phyloP scores from a whole-genome alignment of 805 yeast species.

The Phaffomyces opuntiae region DNA sequence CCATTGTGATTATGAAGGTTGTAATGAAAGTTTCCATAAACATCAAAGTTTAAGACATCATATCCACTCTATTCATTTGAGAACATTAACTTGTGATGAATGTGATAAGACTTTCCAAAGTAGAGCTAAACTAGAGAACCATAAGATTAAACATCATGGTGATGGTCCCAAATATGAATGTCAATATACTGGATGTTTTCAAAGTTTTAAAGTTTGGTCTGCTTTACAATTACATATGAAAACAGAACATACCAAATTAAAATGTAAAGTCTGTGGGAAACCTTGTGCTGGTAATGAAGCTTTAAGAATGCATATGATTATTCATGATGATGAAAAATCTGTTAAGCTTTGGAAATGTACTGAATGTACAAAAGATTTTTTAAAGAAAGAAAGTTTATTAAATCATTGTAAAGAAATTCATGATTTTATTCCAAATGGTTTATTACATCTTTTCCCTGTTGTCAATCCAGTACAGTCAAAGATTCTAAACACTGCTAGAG shows the following conservation, averaged over 20 bases:
- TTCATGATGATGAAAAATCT: constrained; percentile 47
- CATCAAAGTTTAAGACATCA: constrained; percentile 76
- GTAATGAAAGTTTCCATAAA: constrained; percentile 62
- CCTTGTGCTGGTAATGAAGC: constrained; percentile 70
- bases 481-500: constrained; percentile 13
- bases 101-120: constrained; percentile 63
- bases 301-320: constrained; percentile 62
- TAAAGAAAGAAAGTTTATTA: constrained; percentile 49
- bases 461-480: neutral
- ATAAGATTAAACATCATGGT: constrained; percentile 60
- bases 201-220: constrained; percentile 62
- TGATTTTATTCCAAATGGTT: constrained; percentile 16
- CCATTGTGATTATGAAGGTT: constrained; percentile 51
- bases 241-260: constrained; percentile 63
- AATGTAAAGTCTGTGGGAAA: constrained; percentile 59
- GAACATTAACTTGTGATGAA: constrained; percentile 44
- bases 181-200: constrained; percentile 52
- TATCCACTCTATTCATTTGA: constrained; percentile 51
- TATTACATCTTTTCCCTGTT: neutral
- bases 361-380: constrained; percentile 44
- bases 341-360: constrained; percentile 54
- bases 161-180: constrained; percentile 50
- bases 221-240: constrained; percentile 66
- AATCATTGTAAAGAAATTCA: constrained; percentile 50
- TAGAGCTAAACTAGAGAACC: constrained; percentile 60